These are phyloP conservation scores for Effrenium voratum DNA, from an alignment of 73 alveolate species.

Conservation along the genomic window DNA sequence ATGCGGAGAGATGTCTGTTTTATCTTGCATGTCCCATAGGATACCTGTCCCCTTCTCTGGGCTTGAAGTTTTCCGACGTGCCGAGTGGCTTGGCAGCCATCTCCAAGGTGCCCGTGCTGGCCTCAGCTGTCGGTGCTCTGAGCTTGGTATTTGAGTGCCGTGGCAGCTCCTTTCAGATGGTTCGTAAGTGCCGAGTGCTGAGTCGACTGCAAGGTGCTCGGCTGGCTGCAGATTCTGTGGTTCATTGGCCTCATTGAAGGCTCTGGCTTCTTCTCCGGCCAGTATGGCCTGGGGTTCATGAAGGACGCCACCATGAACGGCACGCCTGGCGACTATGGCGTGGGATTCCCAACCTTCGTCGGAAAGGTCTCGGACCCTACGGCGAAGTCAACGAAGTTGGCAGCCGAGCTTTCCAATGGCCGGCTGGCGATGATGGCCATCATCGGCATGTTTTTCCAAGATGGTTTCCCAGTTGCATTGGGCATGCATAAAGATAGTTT, in stretches of 20 bases:
- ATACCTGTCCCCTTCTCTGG: constrained; percentile 32
- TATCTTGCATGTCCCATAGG: too few relatives aligned
- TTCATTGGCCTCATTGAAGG: constrained; percentile 67
- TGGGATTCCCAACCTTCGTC: constrained; percentile 67
- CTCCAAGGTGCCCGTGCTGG: constrained; percentile 20
- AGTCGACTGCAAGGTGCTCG: constrained; percentile 13
- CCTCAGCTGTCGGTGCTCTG: too few relatives aligned
- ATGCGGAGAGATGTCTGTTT: too few relatives aligned
- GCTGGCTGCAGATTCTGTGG: constrained; percentile 77
- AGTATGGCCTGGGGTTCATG: constrained; percentile 71
- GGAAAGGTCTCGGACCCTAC: constrained; percentile 84
- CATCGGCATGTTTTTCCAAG: constrained; percentile 76
- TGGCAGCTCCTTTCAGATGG: neutral
- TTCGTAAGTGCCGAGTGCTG: neutral
- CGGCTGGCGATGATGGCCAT: constrained; percentile 85
- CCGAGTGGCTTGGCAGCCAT: constrained; percentile 36
- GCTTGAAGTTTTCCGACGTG: constrained; percentile 39
- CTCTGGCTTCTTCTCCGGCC: constrained; percentile 69
- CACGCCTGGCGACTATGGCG: constrained; percentile 60
- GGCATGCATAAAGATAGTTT: too few relatives aligned
- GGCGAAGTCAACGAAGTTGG: constrained; percentile 9
- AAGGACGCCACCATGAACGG: constrained; percentile 81
- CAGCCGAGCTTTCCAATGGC: constrained; percentile 51
- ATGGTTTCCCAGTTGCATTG: too few relatives aligned
- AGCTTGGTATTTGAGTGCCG: too few relatives aligned